Percentiles rank a stretch among this genome's conserved stretches.
Conservation (phyloP, 345 rosid species). For the Hypericum perforatum region DNA sequence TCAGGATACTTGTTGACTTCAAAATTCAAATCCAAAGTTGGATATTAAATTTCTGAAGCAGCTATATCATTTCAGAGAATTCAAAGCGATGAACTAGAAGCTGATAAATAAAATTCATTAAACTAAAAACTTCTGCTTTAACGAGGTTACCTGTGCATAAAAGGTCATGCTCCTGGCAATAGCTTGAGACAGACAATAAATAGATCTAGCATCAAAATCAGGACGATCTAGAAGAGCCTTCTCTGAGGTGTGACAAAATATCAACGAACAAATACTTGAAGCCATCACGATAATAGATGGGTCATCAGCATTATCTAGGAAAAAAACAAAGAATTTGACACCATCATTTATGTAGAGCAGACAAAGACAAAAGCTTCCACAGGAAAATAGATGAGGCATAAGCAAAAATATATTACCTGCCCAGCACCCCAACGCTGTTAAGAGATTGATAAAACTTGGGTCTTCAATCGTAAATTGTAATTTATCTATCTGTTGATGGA, state of each 20-base stretch:
- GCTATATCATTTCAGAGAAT: background rate
- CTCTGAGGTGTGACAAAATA: conserved; percentile 64
- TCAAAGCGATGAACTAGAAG: background rate
- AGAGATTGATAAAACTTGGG: conserved; percentile 28
- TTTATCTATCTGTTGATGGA: conserved; percentile 38
- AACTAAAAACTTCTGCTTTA: background rate
- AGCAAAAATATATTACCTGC: conserved; percentile 34
- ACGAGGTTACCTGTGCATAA: conserved; percentile 32
- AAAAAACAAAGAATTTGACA: conserved; percentile 2
- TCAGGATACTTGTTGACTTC: background rate
- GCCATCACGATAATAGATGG: conserved; percentile 55
- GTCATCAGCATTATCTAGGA: conserved; percentile 40
- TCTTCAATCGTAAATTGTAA: conserved; percentile 34
- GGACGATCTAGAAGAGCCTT: conserved; percentile 51
- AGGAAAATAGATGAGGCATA: background rate
- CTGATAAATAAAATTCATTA: background rate
- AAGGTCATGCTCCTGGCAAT: conserved; percentile 50
- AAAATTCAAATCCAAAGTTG: background rate
- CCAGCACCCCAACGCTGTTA: conserved; percentile 61
- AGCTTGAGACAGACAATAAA: conserved; percentile 34
- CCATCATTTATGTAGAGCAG: no score
- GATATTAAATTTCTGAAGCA: background rate
- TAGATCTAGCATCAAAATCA: conserved; percentile 26
- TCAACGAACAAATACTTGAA: conserved; percentile 60
- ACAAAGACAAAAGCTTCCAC: no score